Evolutionary conservation across 225 moss, liverwort and hornwort species (phyloP).

Genomic region (Ulota crispa): DNA sequence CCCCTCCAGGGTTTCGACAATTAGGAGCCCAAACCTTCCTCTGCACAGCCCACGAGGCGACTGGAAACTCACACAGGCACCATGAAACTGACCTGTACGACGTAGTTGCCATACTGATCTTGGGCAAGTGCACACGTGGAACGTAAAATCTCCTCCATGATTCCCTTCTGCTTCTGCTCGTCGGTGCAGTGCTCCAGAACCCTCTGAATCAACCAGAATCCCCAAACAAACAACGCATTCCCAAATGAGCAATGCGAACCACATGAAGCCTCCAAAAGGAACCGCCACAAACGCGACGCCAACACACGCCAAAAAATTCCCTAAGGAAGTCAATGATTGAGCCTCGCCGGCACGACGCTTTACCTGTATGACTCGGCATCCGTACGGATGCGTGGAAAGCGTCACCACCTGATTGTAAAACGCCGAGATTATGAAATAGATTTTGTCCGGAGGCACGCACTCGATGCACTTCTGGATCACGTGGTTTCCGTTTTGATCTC

Average conservation of each 20-base stretch:
- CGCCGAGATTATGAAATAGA: conserved; percentile 92
- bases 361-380: conserved; percentile 94
- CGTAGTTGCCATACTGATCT: conserved; percentile 94
- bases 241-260: neutral
- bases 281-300: neutral
- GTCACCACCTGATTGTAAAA: conserved; percentile 91
- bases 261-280: neutral
- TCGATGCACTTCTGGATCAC: conserved; percentile 97
- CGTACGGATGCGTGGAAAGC: conserved; percentile 91
- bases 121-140: conserved; percentile 83
- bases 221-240: neutral
- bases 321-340: neutral
- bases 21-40: neutral
- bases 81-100: conserved; percentile 63
- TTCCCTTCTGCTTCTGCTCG: conserved; percentile 91
- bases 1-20: neutral
- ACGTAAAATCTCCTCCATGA: conserved; percentile 90
- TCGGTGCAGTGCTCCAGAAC: conserved; percentile 91
- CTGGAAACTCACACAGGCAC: neutral
- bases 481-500: conserved; percentile 93
- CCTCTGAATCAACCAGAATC: conserved; percentile 48
- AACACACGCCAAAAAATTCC: neutral
- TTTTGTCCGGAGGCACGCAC: conserved; percentile 82
- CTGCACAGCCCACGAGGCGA: neutral
- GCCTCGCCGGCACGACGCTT: neutral